Percentiles rank a stretch among this genome's conserved stretches.
phyloP scores from a whole-genome alignment of 495 filamentous ascomycete genomes.

The Pseudomonodictys pantanalensis region DNA sequence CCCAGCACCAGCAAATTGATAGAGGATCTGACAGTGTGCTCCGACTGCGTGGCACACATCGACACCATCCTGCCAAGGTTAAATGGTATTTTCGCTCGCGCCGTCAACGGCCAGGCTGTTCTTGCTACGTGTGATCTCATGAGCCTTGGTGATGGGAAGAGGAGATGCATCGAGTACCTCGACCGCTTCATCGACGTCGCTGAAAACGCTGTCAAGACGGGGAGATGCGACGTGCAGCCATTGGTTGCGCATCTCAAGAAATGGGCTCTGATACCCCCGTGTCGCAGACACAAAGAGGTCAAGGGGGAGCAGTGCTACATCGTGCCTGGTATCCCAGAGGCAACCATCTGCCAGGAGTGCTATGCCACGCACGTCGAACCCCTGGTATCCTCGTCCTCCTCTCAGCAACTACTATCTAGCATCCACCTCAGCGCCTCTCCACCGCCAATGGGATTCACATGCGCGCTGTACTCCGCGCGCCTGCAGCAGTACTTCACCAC shows the following conservation, averaged over 20 bases:
- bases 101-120: not conserved
- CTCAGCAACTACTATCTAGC: not conserved
- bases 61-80: not conserved
- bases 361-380: not conserved
- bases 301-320: not conserved
- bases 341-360: constrained; percentile 6
- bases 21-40: constrained; percentile 7
- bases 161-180: not conserved
- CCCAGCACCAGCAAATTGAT: not conserved
- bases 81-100: not conserved
- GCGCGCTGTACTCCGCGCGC: not conserved
- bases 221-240: not conserved
- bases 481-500: not conserved
- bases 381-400: not conserved
- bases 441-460: not conserved
- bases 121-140: constrained; percentile 7
- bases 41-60: not conserved
- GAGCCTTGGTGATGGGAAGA: not conserved
- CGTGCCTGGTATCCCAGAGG: not conserved
- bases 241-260: not conserved
- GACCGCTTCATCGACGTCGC: constrained; percentile 4
- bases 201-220: not conserved
- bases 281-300: not conserved
- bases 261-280: not conserved
- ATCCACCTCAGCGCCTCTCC: no score